phyloP scores from a whole-genome alignment of 2,329 filamentous ascomycete species.

The Monosporascus sp. region DNA sequence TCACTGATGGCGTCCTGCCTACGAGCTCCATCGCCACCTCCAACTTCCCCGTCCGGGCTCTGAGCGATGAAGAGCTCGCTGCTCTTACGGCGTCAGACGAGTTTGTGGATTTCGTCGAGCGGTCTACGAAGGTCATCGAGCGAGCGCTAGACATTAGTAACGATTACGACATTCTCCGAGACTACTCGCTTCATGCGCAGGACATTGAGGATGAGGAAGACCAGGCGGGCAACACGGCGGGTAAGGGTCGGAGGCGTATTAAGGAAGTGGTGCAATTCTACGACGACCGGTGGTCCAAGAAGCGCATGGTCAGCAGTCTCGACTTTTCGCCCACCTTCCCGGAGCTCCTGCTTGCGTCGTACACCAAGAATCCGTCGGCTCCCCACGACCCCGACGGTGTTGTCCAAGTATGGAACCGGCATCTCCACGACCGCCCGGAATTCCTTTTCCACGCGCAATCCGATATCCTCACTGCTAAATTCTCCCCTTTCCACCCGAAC shows the following conservation, averaged over 20 bases:
- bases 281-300: conserved; percentile 93
- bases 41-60: conserved; percentile 72
- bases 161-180: conserved; percentile 91
- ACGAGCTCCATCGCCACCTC: conserved; percentile 35
- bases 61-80: conserved; percentile 79
- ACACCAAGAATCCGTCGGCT: conserved; percentile 94
- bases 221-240: conserved; percentile 62
- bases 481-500: conserved; percentile 97
- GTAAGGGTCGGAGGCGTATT: conserved; percentile 67
- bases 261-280: conserved; percentile 92
- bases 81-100: conserved; percentile 90
- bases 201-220: conserved; percentile 79
- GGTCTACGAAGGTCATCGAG: conserved; percentile 95
- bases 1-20: conserved; percentile 45
- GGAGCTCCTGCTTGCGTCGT: conserved; percentile 86
- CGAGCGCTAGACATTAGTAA: conserved; percentile 73
- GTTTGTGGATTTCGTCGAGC: conserved; percentile 91
- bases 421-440: conserved; percentile 89
- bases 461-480: conserved; percentile 90
- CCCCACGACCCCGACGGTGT: conserved; percentile 91
- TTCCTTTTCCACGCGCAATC: conserved; percentile 96
- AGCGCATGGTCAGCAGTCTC: conserved; percentile 92
- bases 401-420: conserved; percentile 94
- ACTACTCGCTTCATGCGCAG: conserved; percentile 80
- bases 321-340: conserved; percentile 95